Percentiles rank a stretch among this genome's conserved stretches.
Conservation (phyloP, 306 rosid species). For the Hippophae rhamnoides region DNA sequence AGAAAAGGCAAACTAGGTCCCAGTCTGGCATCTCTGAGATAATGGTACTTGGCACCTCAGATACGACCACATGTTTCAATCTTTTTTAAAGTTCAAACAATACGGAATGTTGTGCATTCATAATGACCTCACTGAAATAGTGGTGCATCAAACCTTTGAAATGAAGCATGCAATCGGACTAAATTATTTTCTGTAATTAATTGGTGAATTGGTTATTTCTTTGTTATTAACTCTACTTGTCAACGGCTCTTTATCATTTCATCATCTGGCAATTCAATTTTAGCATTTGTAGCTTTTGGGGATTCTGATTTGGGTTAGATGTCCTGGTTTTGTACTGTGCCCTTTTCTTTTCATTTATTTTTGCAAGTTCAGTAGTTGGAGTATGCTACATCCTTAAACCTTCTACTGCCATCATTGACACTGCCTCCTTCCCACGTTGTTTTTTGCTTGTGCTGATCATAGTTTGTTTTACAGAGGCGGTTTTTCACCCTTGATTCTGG, state of each 20-base stretch:
- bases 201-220: background rate
- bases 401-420: background rate
- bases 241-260: no score
- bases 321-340: no score
- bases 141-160: background rate
- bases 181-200: background rate
- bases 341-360: no score
- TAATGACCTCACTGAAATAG: background rate
- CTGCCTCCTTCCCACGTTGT: background rate
- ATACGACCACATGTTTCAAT: background rate
- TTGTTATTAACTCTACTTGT: no score
- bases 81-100: background rate
- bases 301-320: no score
- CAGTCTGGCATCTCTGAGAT: background rate
- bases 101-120: background rate
- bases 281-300: no score
- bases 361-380: no score
- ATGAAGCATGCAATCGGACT: background rate
- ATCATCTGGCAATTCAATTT: no score
- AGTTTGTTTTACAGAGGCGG: slow-evolving; percentile 43
- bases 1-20: background rate
- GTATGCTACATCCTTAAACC: background rate
- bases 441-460: slow-evolving; percentile 12
- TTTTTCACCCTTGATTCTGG: slow-evolving; percentile 79
- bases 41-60: background rate